Base-by-base conservation (phyloP, 768 basidiomycete genomes). In the Tricholoma sp. region DNA sequence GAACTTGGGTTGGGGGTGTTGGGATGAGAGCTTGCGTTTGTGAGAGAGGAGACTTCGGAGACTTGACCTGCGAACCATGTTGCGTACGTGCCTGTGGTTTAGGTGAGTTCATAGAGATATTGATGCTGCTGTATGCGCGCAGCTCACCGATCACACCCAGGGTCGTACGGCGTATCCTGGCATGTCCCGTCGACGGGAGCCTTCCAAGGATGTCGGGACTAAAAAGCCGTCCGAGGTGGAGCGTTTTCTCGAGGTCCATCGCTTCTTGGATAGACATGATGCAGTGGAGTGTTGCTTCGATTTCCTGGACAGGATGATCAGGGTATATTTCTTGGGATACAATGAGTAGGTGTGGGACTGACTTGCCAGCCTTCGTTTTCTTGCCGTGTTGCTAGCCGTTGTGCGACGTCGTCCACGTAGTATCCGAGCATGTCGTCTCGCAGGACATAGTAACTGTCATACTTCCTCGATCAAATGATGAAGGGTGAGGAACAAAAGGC, bases 241-340 rank as follows among this genome's bases (percentile, higher is more conserved):
- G 85, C 5, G 71, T 69, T 34, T 74, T 75, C 44, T 79, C 78
- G 53, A 80, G 68, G 57, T 81, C 80, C 28, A 95, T 77, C 0
- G 93, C 92, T 75, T 98, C 95, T 63, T 95, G 91, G 8, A 94
- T 78, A 6, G 88, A 88, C 74, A 86, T 85, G 37, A 96, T 78
- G 64, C 91, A 94, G 65, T 95, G 91, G 6, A 98, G 68, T 0
- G 86, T 86, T 2, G 89, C 89, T 70, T 98, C 95, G 37, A 94
- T 80, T 57, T 91, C 86, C 91, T 96, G 59, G 0, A 34, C 33
- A 13, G 29, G 6, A 20, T 36, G n/a, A 37, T 45, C 42, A 47
- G 49, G 50, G 13, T 31, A 45, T 52, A 41, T 29, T 10, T 18
- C 36, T 41, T 17, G 29, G 12, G 15, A 3, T 2, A 1, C 9